Conservation (phyloP, 768 basidiomycete species). For the Clitopilus passeckerianus region DNA sequence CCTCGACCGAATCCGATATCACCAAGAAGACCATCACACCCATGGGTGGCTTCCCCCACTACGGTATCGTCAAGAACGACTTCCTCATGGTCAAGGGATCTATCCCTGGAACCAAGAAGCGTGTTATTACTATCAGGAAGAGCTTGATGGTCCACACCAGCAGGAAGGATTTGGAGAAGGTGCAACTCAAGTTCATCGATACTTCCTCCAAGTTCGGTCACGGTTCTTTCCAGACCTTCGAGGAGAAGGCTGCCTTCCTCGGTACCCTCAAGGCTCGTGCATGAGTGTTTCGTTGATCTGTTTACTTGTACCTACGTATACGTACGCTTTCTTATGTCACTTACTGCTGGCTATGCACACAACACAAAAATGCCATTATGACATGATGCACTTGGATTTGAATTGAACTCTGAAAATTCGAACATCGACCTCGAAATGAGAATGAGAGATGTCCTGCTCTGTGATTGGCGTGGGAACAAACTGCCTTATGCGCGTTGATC, state of each 20-base stretch:
- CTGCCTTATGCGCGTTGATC: neutral
- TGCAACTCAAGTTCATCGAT: slow-evolving; percentile 97
- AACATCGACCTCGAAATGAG: too few relatives aligned
- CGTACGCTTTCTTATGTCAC: slow-evolving; percentile 31
- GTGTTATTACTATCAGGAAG: slow-evolving; percentile 95
- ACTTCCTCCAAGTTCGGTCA: slow-evolving; percentile 98
- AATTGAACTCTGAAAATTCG: too few relatives aligned
- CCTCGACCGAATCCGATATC: slow-evolving; percentile 91
- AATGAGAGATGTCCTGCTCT: too few relatives aligned
- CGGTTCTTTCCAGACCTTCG: slow-evolving; percentile 93
- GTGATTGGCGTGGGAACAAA: neutral
- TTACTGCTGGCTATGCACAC: slow-evolving; percentile 26
- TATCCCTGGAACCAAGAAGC: slow-evolving; percentile 95
- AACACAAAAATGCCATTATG: slow-evolving; percentile 8
- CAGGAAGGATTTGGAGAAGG: slow-evolving; percentile 95
- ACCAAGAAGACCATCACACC: slow-evolving; percentile 94
- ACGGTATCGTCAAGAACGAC: slow-evolving; percentile 98
- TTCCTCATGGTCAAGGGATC: slow-evolving; percentile 97
- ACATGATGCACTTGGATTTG: slow-evolving; percentile 3
- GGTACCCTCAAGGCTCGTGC: slow-evolving; percentile 85
- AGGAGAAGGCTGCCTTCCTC: slow-evolving; percentile 94
- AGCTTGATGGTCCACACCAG: slow-evolving; percentile 96
- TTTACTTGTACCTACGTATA: slow-evolving; percentile 14
- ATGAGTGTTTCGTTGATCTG: slow-evolving; percentile 36
- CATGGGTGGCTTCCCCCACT: slow-evolving; percentile 99